Percentiles rank a stretch among this genome's conserved stretches.
phyloP scores from a whole-genome alignment of 169 alveolate species.

The Theileria annulata region DNA sequence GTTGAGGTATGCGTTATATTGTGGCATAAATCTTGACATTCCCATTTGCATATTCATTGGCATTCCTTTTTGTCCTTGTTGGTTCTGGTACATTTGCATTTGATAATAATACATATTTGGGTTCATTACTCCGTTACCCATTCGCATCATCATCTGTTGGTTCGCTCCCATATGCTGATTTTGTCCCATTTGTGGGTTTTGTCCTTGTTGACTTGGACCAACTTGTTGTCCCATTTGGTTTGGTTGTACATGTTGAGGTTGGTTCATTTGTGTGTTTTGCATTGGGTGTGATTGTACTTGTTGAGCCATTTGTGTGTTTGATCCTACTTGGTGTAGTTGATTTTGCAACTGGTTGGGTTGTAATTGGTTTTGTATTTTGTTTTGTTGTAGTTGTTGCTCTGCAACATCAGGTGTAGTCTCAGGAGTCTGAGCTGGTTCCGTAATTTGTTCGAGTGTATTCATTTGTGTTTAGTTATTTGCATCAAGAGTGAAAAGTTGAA shows the following conservation, averaged over 20 bases:
- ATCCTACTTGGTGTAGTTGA: background rate
- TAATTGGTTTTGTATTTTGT: background rate
- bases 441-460: conserved; percentile 8
- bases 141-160: conserved; percentile 29
- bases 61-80: conserved; percentile 35
- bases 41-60: conserved; percentile 48
- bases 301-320: background rate
- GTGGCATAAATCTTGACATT: conserved; percentile 69
- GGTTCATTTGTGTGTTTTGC: conserved; percentile 19
- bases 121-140: conserved; percentile 27
- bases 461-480: background rate
- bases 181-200: background rate
- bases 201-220: conserved; percentile 4
- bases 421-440: conserved; percentile 5
- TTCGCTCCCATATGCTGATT: conserved; percentile 12
- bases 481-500: background rate
- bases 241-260: background rate
- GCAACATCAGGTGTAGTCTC: background rate
- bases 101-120: conserved; percentile 25
- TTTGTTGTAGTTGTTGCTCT: background rate
- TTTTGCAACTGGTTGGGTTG: conserved; percentile 3
- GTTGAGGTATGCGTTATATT: conserved; percentile 63
- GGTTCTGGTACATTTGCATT: conserved; percentile 59
- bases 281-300: conserved; percentile 5
- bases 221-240: conserved; percentile 16